Conservation (phyloP, 2,329 filamentous ascomycete genomes). For the Mollisiaceae sp. region DNA sequence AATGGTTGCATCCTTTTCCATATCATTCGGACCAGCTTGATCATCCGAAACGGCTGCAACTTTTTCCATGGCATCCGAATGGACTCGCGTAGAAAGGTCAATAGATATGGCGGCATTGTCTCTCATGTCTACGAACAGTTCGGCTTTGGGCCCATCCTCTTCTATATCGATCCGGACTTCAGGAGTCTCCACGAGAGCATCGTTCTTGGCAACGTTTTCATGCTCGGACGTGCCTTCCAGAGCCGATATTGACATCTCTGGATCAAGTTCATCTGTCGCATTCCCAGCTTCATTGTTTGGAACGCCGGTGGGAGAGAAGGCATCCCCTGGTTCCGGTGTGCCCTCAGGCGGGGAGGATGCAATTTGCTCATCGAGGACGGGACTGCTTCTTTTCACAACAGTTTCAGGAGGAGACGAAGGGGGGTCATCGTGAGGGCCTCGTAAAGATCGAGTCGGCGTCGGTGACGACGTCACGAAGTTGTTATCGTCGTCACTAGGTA, state of each 20-base stretch:
- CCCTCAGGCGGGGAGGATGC: conserved; percentile 34
- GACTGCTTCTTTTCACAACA: conserved; percentile 56
- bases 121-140: neutral
- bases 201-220: neutral
- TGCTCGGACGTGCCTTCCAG: neutral
- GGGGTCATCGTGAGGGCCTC: conserved; percentile 57
- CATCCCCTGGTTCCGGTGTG: conserved; percentile 6
- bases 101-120: neutral
- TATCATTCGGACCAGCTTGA: conserved; percentile 29
- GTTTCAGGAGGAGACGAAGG: conserved; percentile 63
- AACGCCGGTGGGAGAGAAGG: neutral
- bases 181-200: neutral
- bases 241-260: neutral
- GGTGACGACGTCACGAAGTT: conserved; percentile 59
- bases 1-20: conserved; percentile 4
- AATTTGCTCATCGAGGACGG: conserved; percentile 43
- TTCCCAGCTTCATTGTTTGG: neutral
- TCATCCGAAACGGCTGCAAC: too few species aligned
- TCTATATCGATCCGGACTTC: neutral
- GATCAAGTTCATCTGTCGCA: neutral
- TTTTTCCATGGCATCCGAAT: neutral
- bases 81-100: neutral
- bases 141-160: neutral
- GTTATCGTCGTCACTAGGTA: conserved; percentile 38
- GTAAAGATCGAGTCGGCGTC: conserved; percentile 54